Evolutionary conservation across 2,329 filamentous ascomycete species (phyloP).

Genomic region (Aureobasidium sp.): DNA sequence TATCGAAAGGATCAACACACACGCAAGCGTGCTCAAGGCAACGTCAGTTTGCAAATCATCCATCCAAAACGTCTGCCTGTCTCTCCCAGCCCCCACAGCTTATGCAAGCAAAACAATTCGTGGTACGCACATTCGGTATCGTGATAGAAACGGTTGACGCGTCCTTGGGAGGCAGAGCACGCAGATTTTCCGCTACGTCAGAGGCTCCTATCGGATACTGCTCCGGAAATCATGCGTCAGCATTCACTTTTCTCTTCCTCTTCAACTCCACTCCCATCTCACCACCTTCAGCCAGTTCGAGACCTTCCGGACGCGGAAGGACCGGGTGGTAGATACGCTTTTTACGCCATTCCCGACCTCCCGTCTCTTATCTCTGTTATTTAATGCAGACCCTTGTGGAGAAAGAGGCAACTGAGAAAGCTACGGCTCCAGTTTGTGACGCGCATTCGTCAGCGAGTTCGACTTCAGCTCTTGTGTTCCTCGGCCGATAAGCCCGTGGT

Average conservation of each 20-base stretch:
- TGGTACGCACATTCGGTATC: not conserved
- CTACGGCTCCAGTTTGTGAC: conserved; percentile 1
- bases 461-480: not conserved
- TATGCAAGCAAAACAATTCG: not conserved
- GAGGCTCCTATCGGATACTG: not conserved
- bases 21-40: not conserved
- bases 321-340: not conserved
- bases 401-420: not conserved
- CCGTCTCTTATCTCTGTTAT: not conserved
- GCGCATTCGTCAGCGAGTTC: not conserved
- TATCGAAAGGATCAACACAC: not conserved
- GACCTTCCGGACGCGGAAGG: not conserved
- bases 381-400: not conserved
- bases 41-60: conserved; percentile 3
- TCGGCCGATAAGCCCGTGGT: not conserved
- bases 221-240: not conserved
- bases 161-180: not conserved
- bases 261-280: not conserved
- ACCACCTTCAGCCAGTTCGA: not conserved
- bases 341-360: not conserved
- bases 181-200: not conserved
- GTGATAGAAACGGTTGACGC: conserved; percentile 1
- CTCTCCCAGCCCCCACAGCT: not conserved
- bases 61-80: not conserved
- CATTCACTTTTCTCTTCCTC: not conserved